Conservation (phyloP, 2,329 filamentous ascomycete species). For the Stachybotrys echinatus region DNA sequence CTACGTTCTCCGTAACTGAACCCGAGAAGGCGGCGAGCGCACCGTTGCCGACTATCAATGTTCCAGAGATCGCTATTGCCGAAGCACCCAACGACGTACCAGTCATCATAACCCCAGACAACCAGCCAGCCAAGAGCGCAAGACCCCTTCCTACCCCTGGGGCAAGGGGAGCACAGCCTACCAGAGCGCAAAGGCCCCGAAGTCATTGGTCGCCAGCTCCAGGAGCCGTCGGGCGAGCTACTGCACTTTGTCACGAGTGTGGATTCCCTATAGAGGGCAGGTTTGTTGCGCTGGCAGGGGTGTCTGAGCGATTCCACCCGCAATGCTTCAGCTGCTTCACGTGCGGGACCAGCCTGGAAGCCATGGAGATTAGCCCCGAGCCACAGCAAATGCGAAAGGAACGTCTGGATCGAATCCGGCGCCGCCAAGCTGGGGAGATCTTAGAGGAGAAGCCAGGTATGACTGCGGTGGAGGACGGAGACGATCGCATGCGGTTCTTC, state of each 20-base stretch:
- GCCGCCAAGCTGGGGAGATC: constrained; percentile 52
- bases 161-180: constrained; percentile 22
- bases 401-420: constrained; percentile 67
- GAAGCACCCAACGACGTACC: constrained; percentile 34
- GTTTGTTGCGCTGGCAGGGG: constrained; percentile 76
- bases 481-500: constrained; percentile 76
- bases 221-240: constrained; percentile 42
- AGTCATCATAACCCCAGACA: constrained; percentile 41
- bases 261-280: constrained; percentile 80
- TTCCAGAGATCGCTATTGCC: constrained; percentile 45
- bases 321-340: constrained; percentile 87
- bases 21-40: constrained; percentile 14
- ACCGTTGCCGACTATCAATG: constrained; percentile 31
- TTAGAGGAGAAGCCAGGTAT: constrained; percentile 58
- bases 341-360: constrained; percentile 84
- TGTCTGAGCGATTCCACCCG: constrained; percentile 75
- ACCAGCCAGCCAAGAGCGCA: constrained; percentile 17
- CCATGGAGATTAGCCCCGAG: constrained; percentile 93
- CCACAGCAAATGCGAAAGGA: constrained; percentile 66
- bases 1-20: constrained; percentile 29
- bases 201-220: constrained; percentile 57
- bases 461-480: constrained; percentile 66
- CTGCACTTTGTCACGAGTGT: constrained; percentile 80
- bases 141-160: constrained; percentile 41
- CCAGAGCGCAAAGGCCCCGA: constrained; percentile 33